Conservation (phyloP, 2,329 filamentous ascomycete species). For the Salinomyces thailandicus region DNA sequence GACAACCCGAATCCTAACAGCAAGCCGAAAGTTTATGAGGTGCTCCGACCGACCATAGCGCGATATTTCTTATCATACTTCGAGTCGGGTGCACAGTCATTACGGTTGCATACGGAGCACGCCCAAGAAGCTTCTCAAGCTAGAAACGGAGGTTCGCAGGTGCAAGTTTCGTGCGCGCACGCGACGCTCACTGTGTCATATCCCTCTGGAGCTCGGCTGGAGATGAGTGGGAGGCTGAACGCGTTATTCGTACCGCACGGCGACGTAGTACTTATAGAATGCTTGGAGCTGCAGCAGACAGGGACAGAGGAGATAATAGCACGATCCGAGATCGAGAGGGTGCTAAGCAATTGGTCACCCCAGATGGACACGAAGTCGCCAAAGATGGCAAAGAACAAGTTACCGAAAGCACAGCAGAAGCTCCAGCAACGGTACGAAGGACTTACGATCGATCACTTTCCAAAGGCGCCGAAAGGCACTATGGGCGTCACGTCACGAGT, state of each 20-base stretch:
- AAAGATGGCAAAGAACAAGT: slow-evolving; percentile 46
- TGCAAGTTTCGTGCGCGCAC: slow-evolving; percentile 66
- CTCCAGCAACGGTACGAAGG: slow-evolving; percentile 35
- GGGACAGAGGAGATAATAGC: slow-evolving; percentile 77
- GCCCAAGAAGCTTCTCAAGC: slow-evolving; percentile 41
- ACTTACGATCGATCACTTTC: slow-evolving; percentile 36
- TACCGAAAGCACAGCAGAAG: slow-evolving; percentile 26
- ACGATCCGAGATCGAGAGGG: slow-evolving; percentile 45
- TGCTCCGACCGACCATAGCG: slow-evolving; percentile 67
- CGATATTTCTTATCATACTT: slow-evolving; percentile 88
- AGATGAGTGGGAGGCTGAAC: slow-evolving; percentile 54
- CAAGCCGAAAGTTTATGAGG: slow-evolving; percentile 70
- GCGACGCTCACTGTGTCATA: slow-evolving; percentile 86
- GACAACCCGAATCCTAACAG: slow-evolving; percentile 19
- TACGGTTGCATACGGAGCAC: slow-evolving; percentile 76
- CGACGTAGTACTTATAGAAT: slow-evolving; percentile 60
- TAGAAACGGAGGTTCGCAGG: slow-evolving; percentile 47
- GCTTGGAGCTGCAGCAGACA: slow-evolving; percentile 69
- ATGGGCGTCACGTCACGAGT: slow-evolving; percentile 48
- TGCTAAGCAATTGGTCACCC: slow-evolving; percentile 38
- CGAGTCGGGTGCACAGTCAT: slow-evolving; percentile 70
- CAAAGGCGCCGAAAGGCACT: slow-evolving; percentile 36
- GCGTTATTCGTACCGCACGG: slow-evolving; percentile 63
- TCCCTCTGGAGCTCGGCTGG: slow-evolving; percentile 56
- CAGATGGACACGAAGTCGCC: slow-evolving; percentile 32